Base-by-base conservation (phyloP, 2,329 filamentous ascomycete genomes). In the Pyricularia sp. region DNA sequence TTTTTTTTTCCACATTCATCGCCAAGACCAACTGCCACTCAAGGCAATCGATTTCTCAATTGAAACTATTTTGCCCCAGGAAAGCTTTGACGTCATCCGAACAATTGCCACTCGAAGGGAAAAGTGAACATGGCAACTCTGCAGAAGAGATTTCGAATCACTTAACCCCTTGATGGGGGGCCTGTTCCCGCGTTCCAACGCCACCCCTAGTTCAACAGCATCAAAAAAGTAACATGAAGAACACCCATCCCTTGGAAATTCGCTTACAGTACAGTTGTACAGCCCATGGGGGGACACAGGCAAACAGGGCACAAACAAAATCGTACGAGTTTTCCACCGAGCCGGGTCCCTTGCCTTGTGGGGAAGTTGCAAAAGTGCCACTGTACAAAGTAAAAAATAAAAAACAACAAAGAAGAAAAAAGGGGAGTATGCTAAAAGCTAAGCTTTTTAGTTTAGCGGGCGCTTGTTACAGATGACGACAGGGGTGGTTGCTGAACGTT, bases 71-170 rank as follows among this genome's bases (percentile, higher is more conserved):
- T 50, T 20, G 17, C 42, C 42, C 42, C 14, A n/a, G 25, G n/a
- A 61, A 61, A 61, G 58, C 58, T 61, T 61, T 61, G 58, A 61
- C 58, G 58, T 61, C 58, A 61, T 61, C 58, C 23, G 58, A 61
- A 61, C n/a, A 61, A 61, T 2, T 23, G 12, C 33, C 33, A 14
- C 10, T 14, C 4, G 10, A 4, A 36, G 2, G 33, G 31, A 10
- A 59, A 61, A 23, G 58, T 6, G 3, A 26, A 25, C 10, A 61
- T 25, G 5, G 10, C 3, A 61, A 7, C 58, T 25, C 9, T 26
- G 17, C 55, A 4, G 33, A 36, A 36, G 33, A 36, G 10, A 36
- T 36, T 61, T 23, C 25, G 33, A 61, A 61, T 61, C 25, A 61
- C 58, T 61, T 26, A 4, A 59, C 58, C 25, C 55, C 9, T 59